These are phyloP conservation scores for Botryotinia globosa DNA, from an alignment of 2,329 filamentous ascomycete genomes.

Conservation along the genomic window DNA sequence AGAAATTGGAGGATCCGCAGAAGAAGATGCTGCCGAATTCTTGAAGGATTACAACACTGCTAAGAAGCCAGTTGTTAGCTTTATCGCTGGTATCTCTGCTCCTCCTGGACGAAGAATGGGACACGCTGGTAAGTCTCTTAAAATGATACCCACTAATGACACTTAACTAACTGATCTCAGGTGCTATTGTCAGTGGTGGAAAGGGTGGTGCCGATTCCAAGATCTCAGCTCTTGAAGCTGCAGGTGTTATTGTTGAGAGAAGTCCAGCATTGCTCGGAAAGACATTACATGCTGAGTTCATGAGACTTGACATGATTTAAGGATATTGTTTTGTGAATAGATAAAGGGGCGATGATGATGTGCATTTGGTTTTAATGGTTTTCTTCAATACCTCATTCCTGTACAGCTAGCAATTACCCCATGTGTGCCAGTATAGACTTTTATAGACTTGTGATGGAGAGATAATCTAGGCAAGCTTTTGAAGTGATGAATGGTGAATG, in stretches of 20 bases:
- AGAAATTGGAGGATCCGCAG: conserved; percentile 94
- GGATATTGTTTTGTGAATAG: conserved; percentile 30
- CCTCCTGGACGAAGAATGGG: conserved; percentile 97
- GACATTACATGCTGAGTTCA: conserved; percentile 91
- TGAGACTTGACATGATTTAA: conserved; percentile 91
- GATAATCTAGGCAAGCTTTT: background rate
- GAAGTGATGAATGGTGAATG: background rate
- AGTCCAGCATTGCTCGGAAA: conserved; percentile 90
- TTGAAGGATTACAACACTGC: conserved; percentile 85
- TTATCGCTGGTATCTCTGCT: conserved; percentile 97
- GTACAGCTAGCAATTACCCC: conserved; percentile 39
- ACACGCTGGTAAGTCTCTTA: conserved; percentile 68
- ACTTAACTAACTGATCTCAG: conserved; percentile 36
- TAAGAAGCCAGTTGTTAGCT: conserved; percentile 95
- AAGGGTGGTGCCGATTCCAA: conserved; percentile 98
- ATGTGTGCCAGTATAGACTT: conserved; percentile 24
- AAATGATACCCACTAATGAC: background rate
- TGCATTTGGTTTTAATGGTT: conserved; percentile 34
- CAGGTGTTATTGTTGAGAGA: conserved; percentile 94
- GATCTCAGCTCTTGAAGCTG: conserved; percentile 89
- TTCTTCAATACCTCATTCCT: conserved; percentile 38
- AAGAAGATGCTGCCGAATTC: conserved; percentile 98
- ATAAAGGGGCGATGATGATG: conserved; percentile 28
- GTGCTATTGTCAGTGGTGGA: conserved; percentile 91
- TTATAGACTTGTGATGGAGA: conserved; percentile 20